Evolutionary conservation across 106 monocot species (phyloP), one percentile per base, ranked within the genome.

Genomic region (Alisma plantagoaquatica): DNA sequence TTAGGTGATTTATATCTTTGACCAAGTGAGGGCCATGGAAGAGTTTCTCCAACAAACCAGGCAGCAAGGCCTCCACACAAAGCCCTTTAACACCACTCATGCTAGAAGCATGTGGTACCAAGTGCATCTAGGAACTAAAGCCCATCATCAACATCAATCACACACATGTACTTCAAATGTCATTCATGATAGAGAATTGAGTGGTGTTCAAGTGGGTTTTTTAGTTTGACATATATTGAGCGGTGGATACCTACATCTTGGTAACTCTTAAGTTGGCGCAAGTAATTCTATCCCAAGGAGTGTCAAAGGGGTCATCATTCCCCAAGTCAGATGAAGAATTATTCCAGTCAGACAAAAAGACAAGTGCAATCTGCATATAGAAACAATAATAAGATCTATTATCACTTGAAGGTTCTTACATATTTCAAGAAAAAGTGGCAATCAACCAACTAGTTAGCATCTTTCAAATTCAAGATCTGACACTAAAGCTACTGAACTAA

Each of bases 171-270:
- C 84, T 96, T 41, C 80, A 89, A 0, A 67, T 96, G 22, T 89
- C 96, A 25, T 96, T 96, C 56, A 75, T 49, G 72, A 96, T 81
- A 1, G 81, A 81, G 33, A 73, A 33, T 33, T 78, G 80, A 10
- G 59, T 82, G 21, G 67, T 96, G 15, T 59, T 51, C 28, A 68
- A 89, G 26, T 96, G 96, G 96, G 81, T 96, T 10, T 96, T 89
- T 23, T 80, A 89, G 0, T 96, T 96, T 6, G 96, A 96, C 43
- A 66, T 96, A 38, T 38, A 38, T 38, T n/a, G n/a, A n/a, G n/a
- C n/a, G n/a, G n/a, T n/a, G n/a, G n/a, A 70, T 96, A 96, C 44
- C 94, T 88, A 8, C 88, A 96, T 43, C 77, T 96, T 7, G 94
- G n/a, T n/a, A n/a, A n/a, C n/a, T n/a, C n/a, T n/a, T n/a, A n/a